Conservation (phyloP, 169 alveolate species). For the Condylostoma magnum region DNA sequence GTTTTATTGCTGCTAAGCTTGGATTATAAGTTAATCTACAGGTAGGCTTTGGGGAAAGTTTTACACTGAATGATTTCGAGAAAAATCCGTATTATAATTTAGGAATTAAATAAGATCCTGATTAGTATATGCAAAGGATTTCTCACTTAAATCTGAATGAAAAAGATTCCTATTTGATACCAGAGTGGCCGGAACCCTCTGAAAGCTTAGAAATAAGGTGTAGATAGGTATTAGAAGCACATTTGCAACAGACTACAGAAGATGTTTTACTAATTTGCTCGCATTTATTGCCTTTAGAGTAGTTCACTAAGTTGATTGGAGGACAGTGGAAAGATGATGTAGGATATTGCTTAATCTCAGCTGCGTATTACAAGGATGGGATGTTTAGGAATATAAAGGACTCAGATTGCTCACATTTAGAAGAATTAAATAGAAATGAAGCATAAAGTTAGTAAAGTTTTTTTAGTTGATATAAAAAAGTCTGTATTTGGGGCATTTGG, state of each 20-base stretch:
- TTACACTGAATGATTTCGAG: background rate
- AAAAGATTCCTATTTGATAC: background rate
- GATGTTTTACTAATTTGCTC: slow-evolving; percentile 7
- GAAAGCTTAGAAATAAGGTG: background rate
- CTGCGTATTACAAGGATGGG: background rate
- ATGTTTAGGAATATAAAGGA: background rate
- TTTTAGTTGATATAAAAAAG: too few species aligned
- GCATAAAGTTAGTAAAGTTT: too few species aligned
- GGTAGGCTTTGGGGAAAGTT: slow-evolving; percentile 30
- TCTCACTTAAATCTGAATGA: background rate
- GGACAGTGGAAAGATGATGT: background rate
- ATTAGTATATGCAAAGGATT: background rate
- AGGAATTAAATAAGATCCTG: background rate
- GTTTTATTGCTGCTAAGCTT: background rate
- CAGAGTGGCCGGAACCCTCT: slow-evolving; percentile 12
- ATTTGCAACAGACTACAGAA: background rate
- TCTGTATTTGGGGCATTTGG: too few species aligned
- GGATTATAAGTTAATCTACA: slow-evolving; percentile 1
- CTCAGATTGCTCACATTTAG: background rate
- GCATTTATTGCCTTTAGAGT: slow-evolving; percentile 19
- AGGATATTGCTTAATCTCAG: background rate
- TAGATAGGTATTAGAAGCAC: background rate
- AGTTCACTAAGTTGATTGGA: background rate
- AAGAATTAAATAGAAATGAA: too few species aligned
- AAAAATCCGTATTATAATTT: slow-evolving; percentile 11